Evolutionary conservation across 805 yeast species (phyloP).

Genomic region (Candida sanyiensis): DNA sequence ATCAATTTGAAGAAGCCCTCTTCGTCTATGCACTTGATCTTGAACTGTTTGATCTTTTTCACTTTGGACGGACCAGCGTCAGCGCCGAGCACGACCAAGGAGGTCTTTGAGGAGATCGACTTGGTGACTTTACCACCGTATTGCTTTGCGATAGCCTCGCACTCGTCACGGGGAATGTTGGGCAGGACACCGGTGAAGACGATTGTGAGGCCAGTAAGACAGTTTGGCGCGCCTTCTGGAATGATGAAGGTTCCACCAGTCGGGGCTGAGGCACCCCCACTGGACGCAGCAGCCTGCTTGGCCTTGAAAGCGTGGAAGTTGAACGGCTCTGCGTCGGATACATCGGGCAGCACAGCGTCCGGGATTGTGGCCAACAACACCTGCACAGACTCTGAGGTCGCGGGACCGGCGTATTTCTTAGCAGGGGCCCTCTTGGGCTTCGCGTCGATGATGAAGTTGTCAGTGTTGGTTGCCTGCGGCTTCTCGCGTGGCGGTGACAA

Average conservation of each 20-base stretch:
- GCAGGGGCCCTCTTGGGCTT: no score
- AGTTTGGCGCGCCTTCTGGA: constrained; percentile 81
- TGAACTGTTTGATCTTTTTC: constrained; percentile 64
- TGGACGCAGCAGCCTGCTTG: constrained; percentile 31
- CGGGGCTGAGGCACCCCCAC: constrained; percentile 30
- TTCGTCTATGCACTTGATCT: constrained; percentile 79
- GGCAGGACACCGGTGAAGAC: constrained; percentile 93
- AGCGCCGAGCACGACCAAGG: constrained; percentile 84
- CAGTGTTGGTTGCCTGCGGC: no score
- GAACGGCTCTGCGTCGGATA: constrained; percentile 37
- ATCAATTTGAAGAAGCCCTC: constrained; percentile 77
- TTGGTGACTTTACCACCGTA: constrained; percentile 92
- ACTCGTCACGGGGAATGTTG: constrained; percentile 64
- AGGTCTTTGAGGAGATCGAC: constrained; percentile 78
- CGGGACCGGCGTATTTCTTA: constrained; percentile 3
- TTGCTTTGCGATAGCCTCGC: constrained; percentile 69
- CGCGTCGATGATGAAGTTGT: no score
- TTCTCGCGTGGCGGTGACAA: no score
- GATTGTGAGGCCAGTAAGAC: constrained; percentile 81
- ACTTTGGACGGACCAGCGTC: constrained; percentile 98
- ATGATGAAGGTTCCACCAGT: constrained; percentile 40
- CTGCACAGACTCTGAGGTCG: constrained; percentile 21
- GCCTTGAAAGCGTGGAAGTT: constrained; percentile 56
- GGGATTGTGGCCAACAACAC: constrained; percentile 60
- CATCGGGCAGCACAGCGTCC: constrained; percentile 61